Evolutionary conservation across 768 basidiomycete genomes (phyloP), one percentile per base, ranked within the genome.

Genomic region (Pisolithus microcarpus): DNA sequence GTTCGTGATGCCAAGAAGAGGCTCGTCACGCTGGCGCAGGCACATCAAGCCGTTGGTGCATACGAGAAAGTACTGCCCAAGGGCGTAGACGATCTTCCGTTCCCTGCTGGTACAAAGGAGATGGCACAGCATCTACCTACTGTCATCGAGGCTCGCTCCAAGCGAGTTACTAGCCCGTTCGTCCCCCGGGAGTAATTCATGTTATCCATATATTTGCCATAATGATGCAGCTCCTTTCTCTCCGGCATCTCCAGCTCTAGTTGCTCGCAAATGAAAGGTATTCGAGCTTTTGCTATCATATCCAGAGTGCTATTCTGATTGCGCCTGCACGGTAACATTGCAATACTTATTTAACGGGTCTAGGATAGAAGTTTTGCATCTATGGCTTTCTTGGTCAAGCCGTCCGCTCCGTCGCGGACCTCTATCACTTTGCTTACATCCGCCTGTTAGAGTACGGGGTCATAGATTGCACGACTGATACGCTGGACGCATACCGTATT

Each of bases 1-100:
- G 71, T 99, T 43, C 77, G 79, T 9, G 96, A 99, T 65, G 86
- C 93, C 21, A 91, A 92, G 72, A 94, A 93, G 77, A 90, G 82
- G 62, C 73, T 91, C 72, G 62, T 70, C n/a, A 72, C 77, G 19
- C 61, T 80, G 34, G 78, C 84, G 4, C 74, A 69, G 50, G 79
- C 80, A 58, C 82, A 86, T 56, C 80, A 85, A 57, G 78, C 77
- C 19, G 82, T 84, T 59, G 86, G 86, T 15, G 65, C 84, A 56
- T 81, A 84, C 58, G 83, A 90, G 61, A 82, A 87, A 63, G 78
- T 88, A 45, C 70, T 93, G 4, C 88, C 90, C 5, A 87, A 83
- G 61, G 87, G 90, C 39, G 81, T 99, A 15, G 79, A 80, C 52
- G 81, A 83, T 55, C 71, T 99, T 50, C 95, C 95, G 9, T 93